Evolutionary conservation across 2,329 filamentous ascomycete genomes (phyloP).

Genomic region (Aspergillus jensenii): DNA sequence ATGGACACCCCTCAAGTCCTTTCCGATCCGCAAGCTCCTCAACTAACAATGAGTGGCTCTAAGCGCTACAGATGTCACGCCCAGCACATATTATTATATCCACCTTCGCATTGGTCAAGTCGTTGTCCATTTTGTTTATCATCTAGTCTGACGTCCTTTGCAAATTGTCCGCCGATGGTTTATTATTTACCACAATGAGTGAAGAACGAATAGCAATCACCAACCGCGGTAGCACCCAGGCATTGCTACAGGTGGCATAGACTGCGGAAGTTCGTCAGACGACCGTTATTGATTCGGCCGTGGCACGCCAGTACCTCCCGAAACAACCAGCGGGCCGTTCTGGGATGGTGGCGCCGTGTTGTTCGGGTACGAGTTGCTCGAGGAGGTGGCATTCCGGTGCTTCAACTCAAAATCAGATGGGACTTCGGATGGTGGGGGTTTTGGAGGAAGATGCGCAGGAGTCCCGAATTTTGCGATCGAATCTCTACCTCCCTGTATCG

Average conservation of each 20-base stretch:
- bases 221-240: not conserved
- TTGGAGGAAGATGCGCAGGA: constrained; percentile 50
- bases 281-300: constrained; percentile 26
- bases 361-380: constrained; percentile 23
- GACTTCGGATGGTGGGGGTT: constrained; percentile 50
- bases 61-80: not conserved
- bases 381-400: constrained; percentile 25
- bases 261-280: not conserved
- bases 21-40: not conserved
- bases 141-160: not conserved
- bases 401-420: constrained; percentile 43
- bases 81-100: not conserved
- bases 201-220: not conserved
- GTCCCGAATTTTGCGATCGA: constrained; percentile 53
- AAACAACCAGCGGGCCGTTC: constrained; percentile 41
- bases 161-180: not conserved
- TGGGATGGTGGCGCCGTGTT: constrained; percentile 24
- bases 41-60: not conserved
- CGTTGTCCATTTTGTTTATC: not conserved
- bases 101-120: not conserved
- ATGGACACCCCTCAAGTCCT: not conserved
- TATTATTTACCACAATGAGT: not conserved
- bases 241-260: not conserved
- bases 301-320: constrained; percentile 31
- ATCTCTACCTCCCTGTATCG: constrained; percentile 29